A percentile compares a stretch with the other conserved stretches of the same genome.
Conservation (phyloP, 768 basidiomycete species). For the Hypholoma sublateritium region DNA sequence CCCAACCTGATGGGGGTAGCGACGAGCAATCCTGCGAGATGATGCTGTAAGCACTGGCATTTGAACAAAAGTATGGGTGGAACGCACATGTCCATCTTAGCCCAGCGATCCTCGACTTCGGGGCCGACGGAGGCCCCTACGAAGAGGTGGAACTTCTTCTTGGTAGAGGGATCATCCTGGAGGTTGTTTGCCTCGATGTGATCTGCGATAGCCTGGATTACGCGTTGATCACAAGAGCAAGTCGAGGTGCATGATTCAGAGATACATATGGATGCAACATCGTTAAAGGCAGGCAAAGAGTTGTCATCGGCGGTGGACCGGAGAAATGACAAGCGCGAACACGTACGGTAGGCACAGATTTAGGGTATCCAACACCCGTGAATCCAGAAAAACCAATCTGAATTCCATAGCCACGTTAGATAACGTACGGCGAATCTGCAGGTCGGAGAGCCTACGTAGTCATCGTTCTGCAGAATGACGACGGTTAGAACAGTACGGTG, state of each 20-base stretch:
- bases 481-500: not conserved
- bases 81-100: slow-evolving; percentile 42
- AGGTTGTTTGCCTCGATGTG: slow-evolving; percentile 42
- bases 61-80: not conserved
- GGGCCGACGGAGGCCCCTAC: slow-evolving; percentile 48
- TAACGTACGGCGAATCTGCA: not conserved
- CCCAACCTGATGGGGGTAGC: slow-evolving; percentile 51
- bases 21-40: slow-evolving; percentile 23
- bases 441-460: slow-evolving; percentile 36
- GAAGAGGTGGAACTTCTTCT: slow-evolving; percentile 48
- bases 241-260: not conserved
- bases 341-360: slow-evolving; percentile 41
- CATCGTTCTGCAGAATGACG: slow-evolving; percentile 33
- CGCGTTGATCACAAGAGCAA: not conserved
- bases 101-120: slow-evolving; percentile 52
- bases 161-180: slow-evolving; percentile 40
- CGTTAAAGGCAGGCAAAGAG: not conserved
- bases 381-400: slow-evolving; percentile 54
- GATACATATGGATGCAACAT: not conserved
- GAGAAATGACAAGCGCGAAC: not conserved
- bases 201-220: slow-evolving; percentile 42
- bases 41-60: not conserved
- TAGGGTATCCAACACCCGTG: slow-evolving; percentile 52
- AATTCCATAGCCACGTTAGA: not conserved
- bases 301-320: not conserved